phyloP scores from a whole-genome alignment of 2,329 filamentous ascomycete genomes.

The Escovopsis weberi region DNA sequence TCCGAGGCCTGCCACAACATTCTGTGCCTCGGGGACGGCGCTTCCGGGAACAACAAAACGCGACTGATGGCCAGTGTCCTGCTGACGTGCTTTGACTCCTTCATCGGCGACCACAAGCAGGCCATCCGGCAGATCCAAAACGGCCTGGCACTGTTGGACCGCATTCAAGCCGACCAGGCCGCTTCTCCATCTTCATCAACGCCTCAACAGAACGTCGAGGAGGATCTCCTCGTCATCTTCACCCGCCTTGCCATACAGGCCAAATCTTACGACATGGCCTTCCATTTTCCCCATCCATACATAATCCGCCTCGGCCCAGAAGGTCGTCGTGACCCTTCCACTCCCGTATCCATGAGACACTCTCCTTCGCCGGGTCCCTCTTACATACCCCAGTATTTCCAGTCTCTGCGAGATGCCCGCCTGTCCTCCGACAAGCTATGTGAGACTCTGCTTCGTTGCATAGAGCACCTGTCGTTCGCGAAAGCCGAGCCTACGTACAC shows the following conservation, averaged over 20 bases:
- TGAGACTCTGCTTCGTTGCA: slow-evolving; percentile 43
- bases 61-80: slow-evolving; percentile 51
- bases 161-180: slow-evolving; percentile 20
- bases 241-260: slow-evolving; percentile 49
- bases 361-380: slow-evolving; percentile 22
- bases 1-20: slow-evolving; percentile 40
- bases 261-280: slow-evolving; percentile 55
- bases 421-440: slow-evolving; percentile 40
- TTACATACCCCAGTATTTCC: slow-evolving; percentile 23
- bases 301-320: slow-evolving; percentile 33
- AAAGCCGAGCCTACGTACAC: slow-evolving; percentile 38
- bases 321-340: slow-evolving; percentile 13
- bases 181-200: too few species aligned
- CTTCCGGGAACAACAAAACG: slow-evolving; percentile 33
- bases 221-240: slow-evolving; percentile 49
- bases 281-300: slow-evolving; percentile 48
- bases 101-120: slow-evolving; percentile 47
- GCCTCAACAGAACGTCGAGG: slow-evolving; percentile 27
- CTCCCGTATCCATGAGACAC: slow-evolving; percentile 26
- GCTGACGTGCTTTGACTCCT: slow-evolving; percentile 54
- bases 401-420: slow-evolving; percentile 38
- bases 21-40: slow-evolving; percentile 26
- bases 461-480: slow-evolving; percentile 35
- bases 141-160: slow-evolving; percentile 40
- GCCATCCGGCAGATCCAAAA: slow-evolving; percentile 47